phyloP scores from a whole-genome alignment of 1,284 basidiomycete genomes.

The Pyrrhoderma lamaoense region DNA sequence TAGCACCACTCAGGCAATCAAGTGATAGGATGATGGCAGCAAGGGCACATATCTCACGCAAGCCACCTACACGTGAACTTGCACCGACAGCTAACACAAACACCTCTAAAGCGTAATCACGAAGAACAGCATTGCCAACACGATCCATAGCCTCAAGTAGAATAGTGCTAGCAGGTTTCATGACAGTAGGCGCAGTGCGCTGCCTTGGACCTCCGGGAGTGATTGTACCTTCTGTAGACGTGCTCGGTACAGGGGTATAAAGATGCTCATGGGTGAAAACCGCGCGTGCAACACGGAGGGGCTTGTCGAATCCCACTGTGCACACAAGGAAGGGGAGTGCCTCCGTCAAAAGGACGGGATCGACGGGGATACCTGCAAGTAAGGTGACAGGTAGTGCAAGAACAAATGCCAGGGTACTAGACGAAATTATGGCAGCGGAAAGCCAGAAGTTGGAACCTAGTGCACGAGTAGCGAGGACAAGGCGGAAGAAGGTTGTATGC shows the following conservation, averaged over 20 bases:
- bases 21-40: slow-evolving; percentile 81
- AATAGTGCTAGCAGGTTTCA: slow-evolving; percentile 78
- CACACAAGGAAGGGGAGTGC: slow-evolving; percentile 97
- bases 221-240: slow-evolving; percentile 7
- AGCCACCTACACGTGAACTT: slow-evolving; percentile 79
- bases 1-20: slow-evolving; percentile 86
- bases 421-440: slow-evolving; percentile 77
- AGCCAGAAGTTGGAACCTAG: slow-evolving; percentile 90
- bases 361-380: slow-evolving; percentile 79
- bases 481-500: slow-evolving; percentile 90
- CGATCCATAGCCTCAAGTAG: slow-evolving; percentile 78
- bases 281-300: slow-evolving; percentile 83
- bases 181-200: slow-evolving; percentile 25
- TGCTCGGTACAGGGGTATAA: slow-evolving; percentile 34
- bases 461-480: slow-evolving; percentile 80
- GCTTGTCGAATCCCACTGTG: slow-evolving; percentile 97
- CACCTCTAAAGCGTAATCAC: slow-evolving; percentile 92
- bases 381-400: slow-evolving; percentile 82
- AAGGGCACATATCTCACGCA: slow-evolving; percentile 93
- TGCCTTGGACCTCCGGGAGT: slow-evolving; percentile 7
- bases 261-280: slow-evolving; percentile 86
- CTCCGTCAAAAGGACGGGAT: slow-evolving; percentile 90
- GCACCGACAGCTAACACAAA: slow-evolving; percentile 85
- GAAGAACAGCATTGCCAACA: slow-evolving; percentile 77
- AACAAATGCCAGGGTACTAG: slow-evolving; percentile 83